Conservation (phyloP, 108 stramenopile genomes). For the Nitzschia sp. region DNA sequence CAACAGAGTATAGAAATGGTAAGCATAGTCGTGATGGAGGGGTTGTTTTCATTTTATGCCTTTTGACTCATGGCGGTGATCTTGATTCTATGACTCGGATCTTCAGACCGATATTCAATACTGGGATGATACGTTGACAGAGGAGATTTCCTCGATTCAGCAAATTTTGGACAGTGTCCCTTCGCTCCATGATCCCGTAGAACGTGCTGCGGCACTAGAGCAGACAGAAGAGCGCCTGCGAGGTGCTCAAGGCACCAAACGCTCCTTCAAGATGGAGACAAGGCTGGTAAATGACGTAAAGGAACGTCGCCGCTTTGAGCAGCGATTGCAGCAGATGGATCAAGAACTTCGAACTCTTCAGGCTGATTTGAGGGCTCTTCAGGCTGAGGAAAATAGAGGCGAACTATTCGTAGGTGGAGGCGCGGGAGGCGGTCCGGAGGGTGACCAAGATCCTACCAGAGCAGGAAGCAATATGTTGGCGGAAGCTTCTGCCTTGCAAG, state of each 20-base stretch:
- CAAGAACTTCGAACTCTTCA: conserved; percentile 55
- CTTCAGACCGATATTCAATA: conserved; percentile 73
- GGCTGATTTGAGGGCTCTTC: conserved; percentile 68
- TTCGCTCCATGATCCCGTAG: conserved; percentile 32
- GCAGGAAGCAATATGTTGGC: conserved; percentile 73
- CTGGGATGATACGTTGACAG: conserved; percentile 80
- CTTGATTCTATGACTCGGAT: no score
- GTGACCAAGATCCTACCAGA: conserved; percentile 51
- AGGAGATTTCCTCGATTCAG: conserved; percentile 66
- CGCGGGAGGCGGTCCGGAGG: conserved; percentile 31
- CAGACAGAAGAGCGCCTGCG: conserved; percentile 66
- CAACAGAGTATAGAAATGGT: no score
- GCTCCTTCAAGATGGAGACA: conserved; percentile 83
- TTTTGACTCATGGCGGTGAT: no score
- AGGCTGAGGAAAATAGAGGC: conserved; percentile 56
- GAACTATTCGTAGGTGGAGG: conserved; percentile 63
- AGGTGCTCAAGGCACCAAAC: conserved; percentile 66
- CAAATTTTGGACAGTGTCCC: conserved; percentile 47
- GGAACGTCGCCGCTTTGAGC: conserved; percentile 50
- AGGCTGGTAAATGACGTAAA: conserved; percentile 65
- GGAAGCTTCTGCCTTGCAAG: conserved; percentile 67
- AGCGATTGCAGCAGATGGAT: conserved; percentile 50
- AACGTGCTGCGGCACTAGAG: conserved; percentile 56
- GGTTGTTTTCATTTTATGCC: no score
- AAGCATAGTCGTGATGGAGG: no score